These are phyloP conservation scores for Candida peoriensis DNA, from an alignment of 805 yeast species.

Conservation along the genomic window DNA sequence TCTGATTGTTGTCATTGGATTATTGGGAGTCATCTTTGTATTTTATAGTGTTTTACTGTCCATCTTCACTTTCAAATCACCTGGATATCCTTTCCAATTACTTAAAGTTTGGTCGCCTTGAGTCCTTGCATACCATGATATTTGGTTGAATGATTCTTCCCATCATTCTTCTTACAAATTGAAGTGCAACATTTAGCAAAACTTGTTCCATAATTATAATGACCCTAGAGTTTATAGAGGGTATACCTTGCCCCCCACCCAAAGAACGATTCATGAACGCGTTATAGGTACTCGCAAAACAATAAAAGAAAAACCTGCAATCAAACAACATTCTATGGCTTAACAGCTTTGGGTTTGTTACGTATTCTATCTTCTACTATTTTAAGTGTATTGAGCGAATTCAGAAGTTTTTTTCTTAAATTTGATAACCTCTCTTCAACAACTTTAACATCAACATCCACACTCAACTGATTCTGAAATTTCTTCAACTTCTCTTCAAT, in stretches of 20 bases:
- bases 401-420: constrained; percentile 21
- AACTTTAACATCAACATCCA: constrained; percentile 12
- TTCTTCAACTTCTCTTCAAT: constrained; percentile 31
- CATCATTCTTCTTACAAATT: no score
- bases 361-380: constrained; percentile 29
- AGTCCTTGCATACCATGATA: no score
- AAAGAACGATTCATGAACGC: no score
- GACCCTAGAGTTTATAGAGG: no score
- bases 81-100: constrained; percentile 73
- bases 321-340: no score
- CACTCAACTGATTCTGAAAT: constrained; percentile 23
- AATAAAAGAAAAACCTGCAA: no score
- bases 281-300: no score
- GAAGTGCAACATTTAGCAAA: not conserved
- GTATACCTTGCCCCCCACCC: no score
- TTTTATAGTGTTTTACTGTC: constrained; percentile 59
- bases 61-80: constrained; percentile 65
- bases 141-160: no score
- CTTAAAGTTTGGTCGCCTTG: constrained; percentile 31
- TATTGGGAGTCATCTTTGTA: constrained; percentile 43
- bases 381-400: constrained; percentile 26
- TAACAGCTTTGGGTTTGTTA: no score
- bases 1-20: constrained; percentile 40
- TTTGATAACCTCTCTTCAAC: constrained; percentile 21
- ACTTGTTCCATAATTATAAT: not conserved